Evolutionary conservation across 1,284 basidiomycete species (phyloP).

Genomic region (Hemileia vastatrix): DNA sequence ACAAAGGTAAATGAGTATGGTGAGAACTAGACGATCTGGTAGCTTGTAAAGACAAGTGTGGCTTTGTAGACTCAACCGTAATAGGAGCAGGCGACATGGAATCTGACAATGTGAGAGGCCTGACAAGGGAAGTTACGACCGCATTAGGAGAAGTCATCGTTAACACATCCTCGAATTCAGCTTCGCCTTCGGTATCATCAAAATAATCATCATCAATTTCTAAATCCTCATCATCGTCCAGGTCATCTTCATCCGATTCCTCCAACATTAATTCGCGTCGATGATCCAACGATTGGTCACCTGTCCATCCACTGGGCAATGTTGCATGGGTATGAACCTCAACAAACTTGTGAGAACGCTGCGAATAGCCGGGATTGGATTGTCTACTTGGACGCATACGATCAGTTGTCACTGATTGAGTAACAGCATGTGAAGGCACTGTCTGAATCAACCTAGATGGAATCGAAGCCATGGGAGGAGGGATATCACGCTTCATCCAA

Average conservation of each 20-base stretch:
- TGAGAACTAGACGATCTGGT: no score
- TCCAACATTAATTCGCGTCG: background rate
- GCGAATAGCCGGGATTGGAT: background rate
- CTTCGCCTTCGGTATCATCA: no score
- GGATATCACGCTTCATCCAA: no score
- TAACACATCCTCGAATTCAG: no score
- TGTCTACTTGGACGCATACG: no score
- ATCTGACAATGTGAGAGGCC: no score
- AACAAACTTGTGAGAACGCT: background rate
- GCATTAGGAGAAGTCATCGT: no score
- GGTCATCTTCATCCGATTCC: background rate
- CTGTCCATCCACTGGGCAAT: background rate
- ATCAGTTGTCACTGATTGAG: background rate
- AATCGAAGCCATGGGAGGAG: background rate
- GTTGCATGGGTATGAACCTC: background rate
- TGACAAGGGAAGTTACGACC: no score
- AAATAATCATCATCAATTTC: background rate
- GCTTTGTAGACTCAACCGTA: no score
- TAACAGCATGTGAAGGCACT: background rate
- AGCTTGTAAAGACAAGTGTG: no score
- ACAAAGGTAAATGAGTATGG: no score
- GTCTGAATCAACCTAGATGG: background rate
- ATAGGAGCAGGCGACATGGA: no score
- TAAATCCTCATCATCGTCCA: background rate
- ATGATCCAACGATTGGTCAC: constrained; percentile 6